Conservation (phyloP, 2,329 filamentous ascomycete species). For the Hymenoscyphus occultus region DNA sequence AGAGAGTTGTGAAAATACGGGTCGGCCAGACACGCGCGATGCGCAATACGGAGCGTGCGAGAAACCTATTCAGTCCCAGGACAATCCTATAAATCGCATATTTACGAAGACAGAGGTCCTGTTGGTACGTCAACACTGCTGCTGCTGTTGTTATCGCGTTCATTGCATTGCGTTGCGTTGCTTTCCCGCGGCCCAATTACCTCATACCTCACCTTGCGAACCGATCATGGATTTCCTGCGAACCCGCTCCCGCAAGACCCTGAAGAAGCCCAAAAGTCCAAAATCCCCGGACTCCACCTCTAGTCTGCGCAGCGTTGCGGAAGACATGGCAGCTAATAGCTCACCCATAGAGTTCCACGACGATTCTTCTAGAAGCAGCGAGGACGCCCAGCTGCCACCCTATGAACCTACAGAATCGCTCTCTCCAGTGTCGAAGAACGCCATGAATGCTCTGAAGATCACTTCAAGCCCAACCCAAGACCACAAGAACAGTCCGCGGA, state of each 20-base stretch:
- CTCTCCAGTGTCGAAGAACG: slow-evolving; percentile 29
- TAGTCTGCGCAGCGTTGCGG: not conserved
- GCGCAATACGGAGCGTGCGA: slow-evolving; percentile 1
- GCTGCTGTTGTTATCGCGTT: not conserved
- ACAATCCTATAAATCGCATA: not conserved
- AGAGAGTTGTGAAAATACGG: not conserved
- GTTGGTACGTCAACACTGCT: slow-evolving; percentile 4
- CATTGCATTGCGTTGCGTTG: not conserved
- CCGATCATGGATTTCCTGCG: slow-evolving; percentile 4
- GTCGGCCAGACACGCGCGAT: slow-evolving; percentile 4
- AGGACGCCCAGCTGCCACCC: slow-evolving; percentile 6
- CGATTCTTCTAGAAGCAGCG: not conserved
- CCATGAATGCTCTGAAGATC: slow-evolving; percentile 31
- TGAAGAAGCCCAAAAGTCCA: not conserved
- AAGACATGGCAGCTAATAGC: slow-evolving; percentile 7
- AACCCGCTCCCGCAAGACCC: not conserved
- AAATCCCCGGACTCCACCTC: not conserved
- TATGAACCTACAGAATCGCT: slow-evolving; percentile 25
- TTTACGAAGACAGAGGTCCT: slow-evolving; percentile 3
- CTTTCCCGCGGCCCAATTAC: not conserved
- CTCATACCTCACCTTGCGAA: not conserved
- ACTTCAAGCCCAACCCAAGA: slow-evolving; percentile 14
- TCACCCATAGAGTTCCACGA: slow-evolving; percentile 6
- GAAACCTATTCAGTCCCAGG: not conserved
- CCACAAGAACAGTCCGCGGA: slow-evolving; percentile 2